phyloP scores from a whole-genome alignment of 495 filamentous ascomycete species.

The Thozetella sp. region DNA sequence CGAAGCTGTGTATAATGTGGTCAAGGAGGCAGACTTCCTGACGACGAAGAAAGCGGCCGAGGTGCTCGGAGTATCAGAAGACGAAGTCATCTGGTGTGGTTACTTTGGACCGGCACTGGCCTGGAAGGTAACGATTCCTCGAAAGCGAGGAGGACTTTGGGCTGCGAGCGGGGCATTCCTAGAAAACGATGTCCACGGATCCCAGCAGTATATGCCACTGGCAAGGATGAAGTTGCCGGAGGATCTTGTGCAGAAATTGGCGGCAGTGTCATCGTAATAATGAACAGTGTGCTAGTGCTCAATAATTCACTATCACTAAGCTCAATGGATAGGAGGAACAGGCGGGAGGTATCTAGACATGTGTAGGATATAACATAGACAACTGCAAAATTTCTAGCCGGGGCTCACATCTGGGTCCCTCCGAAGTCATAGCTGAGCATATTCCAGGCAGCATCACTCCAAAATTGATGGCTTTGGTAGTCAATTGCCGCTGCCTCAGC shows the following conservation, averaged over 20 bases:
- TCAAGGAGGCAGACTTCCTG: conserved; percentile 35
- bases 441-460: background rate
- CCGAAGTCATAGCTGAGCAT: background rate
- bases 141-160: conserved; percentile 16
- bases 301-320: no score
- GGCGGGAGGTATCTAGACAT: no score
- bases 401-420: background rate
- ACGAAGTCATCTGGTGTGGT: conserved; percentile 35
- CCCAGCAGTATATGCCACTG: conserved; percentile 30
- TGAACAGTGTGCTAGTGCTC: no score
- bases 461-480: background rate
- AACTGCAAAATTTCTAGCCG: no score
- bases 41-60: conserved; percentile 20
- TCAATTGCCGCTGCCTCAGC: background rate
- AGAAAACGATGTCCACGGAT: conserved; percentile 39
- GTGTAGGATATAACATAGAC: no score
- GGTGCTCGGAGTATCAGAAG: conserved; percentile 27
- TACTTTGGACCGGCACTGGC: conserved; percentile 43
- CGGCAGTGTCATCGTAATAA: background rate
- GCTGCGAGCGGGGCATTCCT: conserved; percentile 24
- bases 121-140: conserved; percentile 41
- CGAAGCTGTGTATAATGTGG: conserved; percentile 21
- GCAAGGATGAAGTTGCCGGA: conserved; percentile 22
- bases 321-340: no score
- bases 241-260: conserved; percentile 10